A percentile compares a stretch with the other conserved stretches of the same genome.
phyloP scores from a whole-genome alignment of 2,329 filamentous ascomycete species.

The Calonectria hawksworthii region DNA sequence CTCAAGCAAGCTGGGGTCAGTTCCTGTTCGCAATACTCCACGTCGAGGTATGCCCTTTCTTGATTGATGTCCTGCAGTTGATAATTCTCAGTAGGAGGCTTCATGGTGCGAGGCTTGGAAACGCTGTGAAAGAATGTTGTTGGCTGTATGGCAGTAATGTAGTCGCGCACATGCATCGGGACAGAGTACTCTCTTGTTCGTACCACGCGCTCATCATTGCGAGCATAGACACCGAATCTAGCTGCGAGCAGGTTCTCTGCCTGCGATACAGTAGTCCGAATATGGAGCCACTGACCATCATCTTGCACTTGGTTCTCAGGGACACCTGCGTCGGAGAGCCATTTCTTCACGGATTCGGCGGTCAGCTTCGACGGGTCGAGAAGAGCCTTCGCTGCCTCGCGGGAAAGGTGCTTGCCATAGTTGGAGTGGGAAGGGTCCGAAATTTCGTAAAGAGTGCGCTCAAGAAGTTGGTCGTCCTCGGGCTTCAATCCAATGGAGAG shows the following conservation, averaged over 20 bases:
- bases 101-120: background rate
- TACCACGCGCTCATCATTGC: slow-evolving; percentile 57
- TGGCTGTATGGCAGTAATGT: slow-evolving; percentile 63
- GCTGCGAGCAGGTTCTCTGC: slow-evolving; percentile 63
- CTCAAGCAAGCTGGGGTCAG: slow-evolving; percentile 61
- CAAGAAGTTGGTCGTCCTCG: slow-evolving; percentile 49
- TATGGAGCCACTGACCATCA: slow-evolving; percentile 57
- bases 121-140: slow-evolving; percentile 54
- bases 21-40: slow-evolving; percentile 51
- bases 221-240: slow-evolving; percentile 56
- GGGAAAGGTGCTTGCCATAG: slow-evolving; percentile 64
- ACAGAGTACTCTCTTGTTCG: slow-evolving; percentile 56
- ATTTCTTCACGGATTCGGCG: slow-evolving; percentile 56
- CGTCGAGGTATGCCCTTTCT: slow-evolving; percentile 16
- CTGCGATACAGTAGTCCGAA: slow-evolving; percentile 55
- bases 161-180: slow-evolving; percentile 47
- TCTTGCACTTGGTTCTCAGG: slow-evolving; percentile 52
- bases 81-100: background rate
- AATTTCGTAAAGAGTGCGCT: slow-evolving; percentile 61
- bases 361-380: slow-evolving; percentile 59
- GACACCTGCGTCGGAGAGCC: slow-evolving; percentile 59
- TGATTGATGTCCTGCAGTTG: background rate
- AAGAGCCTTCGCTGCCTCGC: slow-evolving; percentile 63
- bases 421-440: slow-evolving; percentile 61
- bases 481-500: slow-evolving; percentile 50